phyloP scores from a whole-genome alignment of 2,329 filamentous ascomycete genomes.

The Alternaria tenuissima region DNA sequence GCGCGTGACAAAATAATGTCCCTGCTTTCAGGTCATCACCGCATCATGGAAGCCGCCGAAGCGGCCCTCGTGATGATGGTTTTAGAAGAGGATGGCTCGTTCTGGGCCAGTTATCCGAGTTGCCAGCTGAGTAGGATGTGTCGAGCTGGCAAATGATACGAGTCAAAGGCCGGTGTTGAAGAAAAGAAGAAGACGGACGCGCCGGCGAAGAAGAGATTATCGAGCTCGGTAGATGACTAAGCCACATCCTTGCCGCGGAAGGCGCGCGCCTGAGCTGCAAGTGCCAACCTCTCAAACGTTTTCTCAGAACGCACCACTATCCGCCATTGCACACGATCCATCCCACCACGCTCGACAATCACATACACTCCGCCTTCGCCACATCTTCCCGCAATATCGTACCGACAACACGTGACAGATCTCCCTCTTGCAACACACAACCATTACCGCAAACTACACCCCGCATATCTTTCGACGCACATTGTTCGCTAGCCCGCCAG shows the following conservation, averaged over 20 bases:
- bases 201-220: slow-evolving; percentile 32
- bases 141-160: slow-evolving; percentile 75
- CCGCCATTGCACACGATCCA: slow-evolving; percentile 28
- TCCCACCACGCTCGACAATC: slow-evolving; percentile 23
- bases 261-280: slow-evolving; percentile 32
- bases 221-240: slow-evolving; percentile 24
- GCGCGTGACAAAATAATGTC: slow-evolving; percentile 57
- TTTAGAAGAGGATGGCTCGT: slow-evolving; percentile 74
- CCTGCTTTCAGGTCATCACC: slow-evolving; percentile 73
- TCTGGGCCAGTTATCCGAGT: slow-evolving; percentile 78
- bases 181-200: slow-evolving; percentile 24
- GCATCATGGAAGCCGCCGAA: slow-evolving; percentile 68
- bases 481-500: slow-evolving; percentile 36
- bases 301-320: slow-evolving; percentile 34
- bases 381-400: slow-evolving; percentile 12
- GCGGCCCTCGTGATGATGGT: slow-evolving; percentile 80
- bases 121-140: slow-evolving; percentile 67
- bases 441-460: slow-evolving; percentile 14
- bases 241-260: slow-evolving; percentile 25
- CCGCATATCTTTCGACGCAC: slow-evolving; percentile 15
- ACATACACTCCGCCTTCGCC: slow-evolving; percentile 8
- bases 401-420: slow-evolving; percentile 8
- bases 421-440: slow-evolving; percentile 13
- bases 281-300: slow-evolving; percentile 41
- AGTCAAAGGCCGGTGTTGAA: slow-evolving; percentile 70